These are phyloP conservation scores for Aspergillus sp. DNA, from an alignment of 2,329 filamentous ascomycete species.

Conservation along the genomic window DNA sequence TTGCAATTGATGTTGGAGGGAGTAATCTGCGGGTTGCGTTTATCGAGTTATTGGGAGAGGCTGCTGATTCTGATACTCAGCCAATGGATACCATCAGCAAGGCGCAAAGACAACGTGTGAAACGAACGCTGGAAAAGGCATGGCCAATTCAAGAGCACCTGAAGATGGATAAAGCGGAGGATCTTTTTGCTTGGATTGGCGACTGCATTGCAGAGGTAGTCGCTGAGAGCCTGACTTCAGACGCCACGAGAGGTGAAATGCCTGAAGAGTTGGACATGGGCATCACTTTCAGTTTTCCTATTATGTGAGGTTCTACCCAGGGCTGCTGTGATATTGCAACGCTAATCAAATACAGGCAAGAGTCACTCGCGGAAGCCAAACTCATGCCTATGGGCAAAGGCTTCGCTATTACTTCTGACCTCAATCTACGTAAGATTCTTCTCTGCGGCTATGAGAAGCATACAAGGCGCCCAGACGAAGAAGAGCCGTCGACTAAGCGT, in stretches of 20 bases:
- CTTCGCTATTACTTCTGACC: conserved; percentile 52
- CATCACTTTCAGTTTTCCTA: conserved; percentile 48
- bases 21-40: conserved; percentile 54
- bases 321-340: neutral
- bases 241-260: conserved; percentile 32
- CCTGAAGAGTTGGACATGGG: conserved; percentile 46
- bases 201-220: conserved; percentile 71
- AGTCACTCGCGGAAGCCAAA: conserved; percentile 50
- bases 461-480: conserved; percentile 34
- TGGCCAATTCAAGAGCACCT: conserved; percentile 53
- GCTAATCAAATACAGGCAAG: conserved; percentile 37
- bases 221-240: conserved; percentile 43
- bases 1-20: conserved; percentile 55
- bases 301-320: conserved; percentile 38
- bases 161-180: conserved; percentile 64
- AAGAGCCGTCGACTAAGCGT: conserved; percentile 40
- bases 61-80: conserved; percentile 30
- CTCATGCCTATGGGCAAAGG: conserved; percentile 57
- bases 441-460: conserved; percentile 52
- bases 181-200: conserved; percentile 78
- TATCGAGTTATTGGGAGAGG: conserved; percentile 48
- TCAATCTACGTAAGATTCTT: conserved; percentile 51
- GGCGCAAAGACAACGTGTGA: conserved; percentile 43
- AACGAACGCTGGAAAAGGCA: conserved; percentile 44
- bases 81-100: conserved; percentile 42